These are phyloP conservation scores for Lasiodiplodia theobromae DNA, from an alignment of 2,329 filamentous ascomycete species.

Conservation along the genomic window DNA sequence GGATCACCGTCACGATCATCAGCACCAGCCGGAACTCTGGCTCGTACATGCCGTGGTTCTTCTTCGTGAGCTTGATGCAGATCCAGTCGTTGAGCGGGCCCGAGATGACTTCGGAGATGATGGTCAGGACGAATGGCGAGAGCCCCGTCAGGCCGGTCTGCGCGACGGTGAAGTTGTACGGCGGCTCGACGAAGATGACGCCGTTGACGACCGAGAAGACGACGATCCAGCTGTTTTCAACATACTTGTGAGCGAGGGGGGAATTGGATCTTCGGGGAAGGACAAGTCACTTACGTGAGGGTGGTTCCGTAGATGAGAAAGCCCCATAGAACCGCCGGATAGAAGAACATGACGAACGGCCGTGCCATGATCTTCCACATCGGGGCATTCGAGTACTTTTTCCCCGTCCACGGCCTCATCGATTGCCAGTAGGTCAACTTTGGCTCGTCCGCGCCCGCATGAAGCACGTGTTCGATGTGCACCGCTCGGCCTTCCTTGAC, in stretches of 20 bases:
- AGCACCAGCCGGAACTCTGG: slow-evolving; percentile 38
- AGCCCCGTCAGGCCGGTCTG: slow-evolving; percentile 60
- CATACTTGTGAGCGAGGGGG: slow-evolving; percentile 30
- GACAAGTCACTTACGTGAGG: slow-evolving; percentile 32
- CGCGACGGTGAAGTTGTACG: slow-evolving; percentile 57
- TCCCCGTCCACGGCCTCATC: slow-evolving; percentile 41
- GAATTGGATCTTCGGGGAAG: too few species aligned
- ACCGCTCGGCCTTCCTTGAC: slow-evolving; percentile 26
- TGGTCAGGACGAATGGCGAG: slow-evolving; percentile 57
- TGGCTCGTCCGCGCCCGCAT: background rate
- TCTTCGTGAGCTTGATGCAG: slow-evolving; percentile 38
- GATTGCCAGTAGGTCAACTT: slow-evolving; percentile 40
- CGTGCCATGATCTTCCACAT: slow-evolving; percentile 46
- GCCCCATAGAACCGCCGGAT: slow-evolving; percentile 48
- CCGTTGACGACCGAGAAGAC: slow-evolving; percentile 59
- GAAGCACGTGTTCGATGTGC: slow-evolving; percentile 12
- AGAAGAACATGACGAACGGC: slow-evolving; percentile 47
- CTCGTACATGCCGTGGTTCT: slow-evolving; percentile 40
- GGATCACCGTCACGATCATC: slow-evolving; percentile 44
- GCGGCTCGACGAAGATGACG: slow-evolving; percentile 44
- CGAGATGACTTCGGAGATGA: slow-evolving; percentile 55
- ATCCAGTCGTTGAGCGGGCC: slow-evolving; percentile 57
- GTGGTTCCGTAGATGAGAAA: slow-evolving; percentile 54
- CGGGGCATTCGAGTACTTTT: slow-evolving; percentile 40
- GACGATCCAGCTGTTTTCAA: slow-evolving; percentile 42